Evolutionary conservation across 495 filamentous ascomycete species (phyloP).

Genomic region (Glarea lozoyensis): DNA sequence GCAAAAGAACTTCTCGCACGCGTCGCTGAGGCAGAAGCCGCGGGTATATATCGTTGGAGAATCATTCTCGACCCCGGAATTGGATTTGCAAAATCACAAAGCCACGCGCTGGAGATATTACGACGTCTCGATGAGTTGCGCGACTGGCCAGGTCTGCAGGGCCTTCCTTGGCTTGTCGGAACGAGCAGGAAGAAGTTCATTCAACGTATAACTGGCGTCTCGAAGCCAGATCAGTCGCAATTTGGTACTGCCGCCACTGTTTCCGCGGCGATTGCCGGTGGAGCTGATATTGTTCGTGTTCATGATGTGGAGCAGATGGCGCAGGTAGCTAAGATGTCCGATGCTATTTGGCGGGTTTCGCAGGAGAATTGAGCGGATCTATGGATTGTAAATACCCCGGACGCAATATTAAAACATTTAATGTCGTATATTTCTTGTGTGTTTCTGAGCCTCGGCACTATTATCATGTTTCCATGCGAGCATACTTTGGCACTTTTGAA

Average conservation of each 20-base stretch:
- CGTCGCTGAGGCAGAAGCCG: slow-evolving; percentile 67
- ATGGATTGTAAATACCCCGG: too few species aligned
- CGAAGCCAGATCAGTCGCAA: slow-evolving; percentile 44
- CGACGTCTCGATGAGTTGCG: slow-evolving; percentile 55
- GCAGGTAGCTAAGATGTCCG: slow-evolving; percentile 78
- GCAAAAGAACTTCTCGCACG: slow-evolving; percentile 59
- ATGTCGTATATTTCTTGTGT: too few species aligned
- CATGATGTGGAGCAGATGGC: slow-evolving; percentile 91
- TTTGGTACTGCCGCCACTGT: slow-evolving; percentile 91
- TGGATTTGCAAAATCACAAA: slow-evolving; percentile 79
- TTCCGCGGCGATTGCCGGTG: slow-evolving; percentile 77
- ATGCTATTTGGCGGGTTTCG: slow-evolving; percentile 72
- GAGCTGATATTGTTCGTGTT: slow-evolving; percentile 89
- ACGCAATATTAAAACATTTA: too few species aligned
- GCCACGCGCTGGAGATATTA: slow-evolving; percentile 75
- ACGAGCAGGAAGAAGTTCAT: slow-evolving; percentile 88
- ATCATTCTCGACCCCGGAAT: slow-evolving; percentile 92
- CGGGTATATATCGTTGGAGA: slow-evolving; percentile 83
- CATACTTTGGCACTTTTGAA: too few species aligned
- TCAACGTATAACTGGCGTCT: slow-evolving; percentile 69
- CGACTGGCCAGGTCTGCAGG: slow-evolving; percentile 50
- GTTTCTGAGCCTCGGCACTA: too few species aligned
- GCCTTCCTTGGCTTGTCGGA: slow-evolving; percentile 83
- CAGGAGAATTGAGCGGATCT: too few species aligned
- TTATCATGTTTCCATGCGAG: too few species aligned